Conservation (phyloP, 1,139 yeast species). For the Nadsonia starkeyi-henricii region DNA sequence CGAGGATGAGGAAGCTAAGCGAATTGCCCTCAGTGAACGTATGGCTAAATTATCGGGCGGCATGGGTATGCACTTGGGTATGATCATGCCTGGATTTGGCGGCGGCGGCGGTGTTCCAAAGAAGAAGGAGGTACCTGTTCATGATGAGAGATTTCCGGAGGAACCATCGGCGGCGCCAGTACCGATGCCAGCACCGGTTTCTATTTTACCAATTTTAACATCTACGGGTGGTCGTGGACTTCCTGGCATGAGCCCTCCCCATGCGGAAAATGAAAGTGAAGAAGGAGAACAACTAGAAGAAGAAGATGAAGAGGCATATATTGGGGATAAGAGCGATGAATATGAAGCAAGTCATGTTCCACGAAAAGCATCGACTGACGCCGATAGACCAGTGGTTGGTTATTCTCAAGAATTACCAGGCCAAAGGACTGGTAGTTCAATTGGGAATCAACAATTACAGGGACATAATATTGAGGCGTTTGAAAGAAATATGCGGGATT, state of each 20-base stretch:
- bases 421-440: too few species aligned
- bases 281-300: constrained; percentile 3
- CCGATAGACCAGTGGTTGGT: neutral
- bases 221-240: neutral
- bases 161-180: too few species aligned
- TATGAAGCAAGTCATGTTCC: constrained; percentile 9
- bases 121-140: constrained; percentile 15
- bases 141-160: constrained; percentile 16
- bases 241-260: constrained; percentile 7
- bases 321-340: constrained; percentile 9
- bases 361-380: neutral
- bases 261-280: constrained; percentile 14
- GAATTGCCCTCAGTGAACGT: constrained; percentile 72
- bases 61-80: constrained; percentile 53
- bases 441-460: too few species aligned
- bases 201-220: constrained; percentile 9
- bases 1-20: constrained; percentile 67
- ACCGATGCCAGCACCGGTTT: constrained; percentile 7
- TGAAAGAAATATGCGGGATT: neutral
- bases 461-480: too few species aligned
- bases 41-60: constrained; percentile 95
- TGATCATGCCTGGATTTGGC: constrained; percentile 20
- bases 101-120: constrained; percentile 20
- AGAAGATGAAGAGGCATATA: neutral
- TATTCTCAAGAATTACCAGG: too few species aligned